These are phyloP conservation scores for Candida sanyaensis DNA, from an alignment of 1,139 yeast genomes.

Conservation along the genomic window DNA sequence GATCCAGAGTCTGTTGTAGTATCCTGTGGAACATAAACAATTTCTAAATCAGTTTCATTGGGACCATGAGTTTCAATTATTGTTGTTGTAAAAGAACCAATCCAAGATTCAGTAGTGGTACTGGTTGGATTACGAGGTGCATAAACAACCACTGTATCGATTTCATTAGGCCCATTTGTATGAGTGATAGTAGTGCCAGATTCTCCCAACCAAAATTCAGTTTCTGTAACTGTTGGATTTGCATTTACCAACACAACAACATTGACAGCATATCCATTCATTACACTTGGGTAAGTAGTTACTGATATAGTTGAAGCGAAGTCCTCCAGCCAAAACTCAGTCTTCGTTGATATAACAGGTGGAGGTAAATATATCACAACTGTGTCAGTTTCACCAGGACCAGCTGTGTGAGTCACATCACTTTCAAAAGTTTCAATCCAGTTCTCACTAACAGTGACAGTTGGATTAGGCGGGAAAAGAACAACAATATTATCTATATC, in stretches of 20 bases:
- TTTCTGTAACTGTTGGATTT: conserved; percentile 11
- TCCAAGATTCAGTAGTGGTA: conserved; percentile 5
- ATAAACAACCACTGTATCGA: conserved; percentile 15
- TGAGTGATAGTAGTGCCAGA: conserved; percentile 12
- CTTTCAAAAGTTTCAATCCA: not conserved
- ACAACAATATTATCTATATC: conserved; percentile 17
- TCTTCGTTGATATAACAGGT: conserved; percentile 12
- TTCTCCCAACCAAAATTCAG: conserved; percentile 11
- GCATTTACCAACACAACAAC: conserved; percentile 15
- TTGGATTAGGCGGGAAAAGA: conserved; percentile 15
- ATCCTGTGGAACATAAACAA: not conserved
- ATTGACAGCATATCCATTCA: not conserved
- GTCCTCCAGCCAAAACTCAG: conserved; percentile 9
- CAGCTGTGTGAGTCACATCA: conserved; percentile 10
- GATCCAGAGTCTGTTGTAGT: conserved; percentile 6
- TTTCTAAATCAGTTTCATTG: not conserved
- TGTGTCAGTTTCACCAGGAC: conserved; percentile 16
- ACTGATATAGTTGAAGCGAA: conserved; percentile 5
- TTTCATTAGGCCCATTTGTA: conserved; percentile 13
- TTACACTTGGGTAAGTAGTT: not conserved
- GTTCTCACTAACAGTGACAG: conserved; percentile 3
- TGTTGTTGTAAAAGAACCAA: conserved; percentile 5
- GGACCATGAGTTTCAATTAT: not conserved
- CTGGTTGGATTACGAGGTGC: conserved; percentile 15
- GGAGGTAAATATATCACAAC: conserved; percentile 19